Evolutionary conservation across 1,284 basidiomycete species (phyloP), one percentile per base, ranked within the genome.

Genomic region (Ganoderma resinaceum): DNA sequence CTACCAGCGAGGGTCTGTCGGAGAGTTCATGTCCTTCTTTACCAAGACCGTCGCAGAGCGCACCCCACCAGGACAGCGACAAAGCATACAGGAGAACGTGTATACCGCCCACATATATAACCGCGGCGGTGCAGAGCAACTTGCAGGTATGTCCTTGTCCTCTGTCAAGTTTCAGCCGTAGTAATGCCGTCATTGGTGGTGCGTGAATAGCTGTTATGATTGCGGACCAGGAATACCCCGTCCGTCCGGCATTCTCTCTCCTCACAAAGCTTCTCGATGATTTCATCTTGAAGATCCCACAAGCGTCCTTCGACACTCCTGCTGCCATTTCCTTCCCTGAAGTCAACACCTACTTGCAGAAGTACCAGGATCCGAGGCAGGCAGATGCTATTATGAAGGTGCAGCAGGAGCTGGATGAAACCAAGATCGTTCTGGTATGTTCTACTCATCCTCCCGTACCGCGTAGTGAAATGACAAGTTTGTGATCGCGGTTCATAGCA

Each of bases 381-480:
- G 98, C 97, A 5, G 98, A 99, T 83, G 93, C 95, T 23, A 99
- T 99, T 78, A 97, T 99, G 97, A 91, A 93, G 76, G 98, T 99
- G 18, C 98, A 99, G 81, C 93, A 96, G 79, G 98, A 99, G 79
- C 82, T 99, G 60, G 98, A 99, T 79, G 98, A 99, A 85, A 99
- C 98, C 9, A 99, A 99, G 91, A 97, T 99, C 74, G 91, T 99
- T 43, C 82, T 98, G 80, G 95, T 96, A 74, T 71, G 92, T 72
- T 40, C 2, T 37, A 26, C 3, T 35, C 23, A 18, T 61, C 5
- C 60, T 26, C 23, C 33, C 9, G 2, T 26, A 11, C 23, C 14
- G 35, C 49, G 23, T 29, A n/a, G 8, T 8, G 20, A 9, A 31
- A 18, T 59, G 63, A 58, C n/a, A 18, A 14, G 35, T 49, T 29